Conservation (phyloP, 148 eudicot species). For the Vaccinium darrowii region DNA sequence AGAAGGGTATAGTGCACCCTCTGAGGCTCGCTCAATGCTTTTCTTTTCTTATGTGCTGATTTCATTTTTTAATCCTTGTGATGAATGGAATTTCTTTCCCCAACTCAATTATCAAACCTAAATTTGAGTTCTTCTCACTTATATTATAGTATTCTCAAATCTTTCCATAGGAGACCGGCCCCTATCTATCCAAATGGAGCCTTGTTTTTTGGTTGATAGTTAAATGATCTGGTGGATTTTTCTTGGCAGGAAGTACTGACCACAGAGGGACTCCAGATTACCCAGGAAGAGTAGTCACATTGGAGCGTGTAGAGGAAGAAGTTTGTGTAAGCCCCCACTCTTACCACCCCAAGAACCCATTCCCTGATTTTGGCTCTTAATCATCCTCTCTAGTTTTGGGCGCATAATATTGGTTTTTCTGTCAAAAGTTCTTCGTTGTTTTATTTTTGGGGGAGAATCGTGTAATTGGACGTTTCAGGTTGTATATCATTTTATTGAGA, state of each 20-base stretch:
- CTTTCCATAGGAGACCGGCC: background rate
- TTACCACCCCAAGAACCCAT: background rate
- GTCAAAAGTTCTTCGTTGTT: background rate
- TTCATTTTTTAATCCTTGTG: too few species aligned
- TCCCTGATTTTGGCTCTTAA: background rate
- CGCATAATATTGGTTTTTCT: background rate
- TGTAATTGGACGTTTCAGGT: background rate
- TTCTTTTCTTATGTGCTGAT: too few species aligned
- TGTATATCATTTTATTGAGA: background rate
- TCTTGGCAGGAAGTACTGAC: constrained; percentile 79
- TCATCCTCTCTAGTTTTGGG: background rate
- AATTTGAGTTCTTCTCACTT: background rate
- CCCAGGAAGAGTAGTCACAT: constrained; percentile 94
- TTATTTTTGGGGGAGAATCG: background rate
- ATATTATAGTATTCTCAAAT: background rate
- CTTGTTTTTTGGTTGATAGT: background rate
- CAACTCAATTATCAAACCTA: background rate
- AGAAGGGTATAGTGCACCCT: too few species aligned
- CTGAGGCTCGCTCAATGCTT: too few species aligned
- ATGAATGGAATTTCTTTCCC: background rate
- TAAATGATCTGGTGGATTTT: background rate
- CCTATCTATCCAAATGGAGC: background rate
- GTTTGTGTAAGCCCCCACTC: constrained; percentile 55
- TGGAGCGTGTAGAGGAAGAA: constrained; percentile 78
- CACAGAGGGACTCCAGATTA: constrained; percentile 90